phyloP scores from a whole-genome alignment of 2,329 filamentous ascomycete species.

The Purpureocillium lavendulum region DNA sequence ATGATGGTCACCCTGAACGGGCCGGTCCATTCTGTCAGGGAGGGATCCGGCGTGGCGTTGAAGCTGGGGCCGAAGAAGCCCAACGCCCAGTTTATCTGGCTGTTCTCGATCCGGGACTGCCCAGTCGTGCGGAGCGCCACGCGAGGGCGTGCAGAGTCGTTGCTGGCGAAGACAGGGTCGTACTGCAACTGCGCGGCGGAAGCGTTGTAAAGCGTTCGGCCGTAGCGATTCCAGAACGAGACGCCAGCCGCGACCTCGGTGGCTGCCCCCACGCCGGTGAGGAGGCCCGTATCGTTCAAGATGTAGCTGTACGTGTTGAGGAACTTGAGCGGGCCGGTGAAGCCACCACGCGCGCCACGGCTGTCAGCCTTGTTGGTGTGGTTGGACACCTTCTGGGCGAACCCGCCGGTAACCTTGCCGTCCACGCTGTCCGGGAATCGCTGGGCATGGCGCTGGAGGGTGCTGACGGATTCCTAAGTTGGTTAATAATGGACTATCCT shows the following conservation, averaged over 20 bases:
- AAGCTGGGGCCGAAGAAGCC: constrained; percentile 44
- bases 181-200: constrained; percentile 37
- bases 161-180: constrained; percentile 33
- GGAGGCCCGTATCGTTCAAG: constrained; percentile 27
- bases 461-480: constrained; percentile 36
- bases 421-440: constrained; percentile 41
- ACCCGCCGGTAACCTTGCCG: constrained; percentile 36
- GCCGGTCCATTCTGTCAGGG: constrained; percentile 27
- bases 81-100: constrained; percentile 42
- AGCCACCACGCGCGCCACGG: neutral
- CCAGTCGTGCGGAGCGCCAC: constrained; percentile 44
- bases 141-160: constrained; percentile 28
- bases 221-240: constrained; percentile 45
- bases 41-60: constrained; percentile 24
- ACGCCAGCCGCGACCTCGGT: constrained; percentile 42
- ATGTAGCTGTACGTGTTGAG: constrained; percentile 43
- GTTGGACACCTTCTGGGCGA: constrained; percentile 38
- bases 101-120: constrained; percentile 46
- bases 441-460: constrained; percentile 45
- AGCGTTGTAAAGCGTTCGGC: constrained; percentile 42
- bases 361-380: constrained; percentile 20
- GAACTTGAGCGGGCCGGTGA: constrained; percentile 40
- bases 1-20: constrained; percentile 50
- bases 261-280: constrained; percentile 39
- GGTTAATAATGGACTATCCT: neutral